Evolutionary conservation across 2,329 filamentous ascomycete species (phyloP), one percentile per base, ranked within the genome.

Genomic region (Ceratocystis eucalypticola): DNA sequence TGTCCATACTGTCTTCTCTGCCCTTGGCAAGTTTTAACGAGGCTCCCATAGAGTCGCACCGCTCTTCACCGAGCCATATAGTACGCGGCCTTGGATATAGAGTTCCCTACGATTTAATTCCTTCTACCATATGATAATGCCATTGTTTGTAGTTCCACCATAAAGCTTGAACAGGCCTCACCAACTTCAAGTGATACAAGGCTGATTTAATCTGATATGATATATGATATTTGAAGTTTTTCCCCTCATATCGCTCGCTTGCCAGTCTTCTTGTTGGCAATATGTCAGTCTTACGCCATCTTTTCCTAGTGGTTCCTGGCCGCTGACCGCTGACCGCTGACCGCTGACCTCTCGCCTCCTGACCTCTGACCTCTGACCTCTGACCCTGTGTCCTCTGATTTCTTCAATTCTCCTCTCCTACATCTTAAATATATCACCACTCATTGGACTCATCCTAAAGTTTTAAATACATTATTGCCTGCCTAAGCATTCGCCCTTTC

Each of bases 301-400:
- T 30, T 57, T 20, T 57, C n/a, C n/a, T 57, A 57, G 53, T 57
- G 53, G 53, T 57, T 57, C 53, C 53, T 57, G 53, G 53, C 15
- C 53, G 53, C 53, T 57, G 25, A 57, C 53, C 53, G 28, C 53
- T 57, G 53, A 28, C 53, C n/a, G n/a, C n/a, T 22, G 22, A 22
- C 22, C 25, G 15, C 53, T 22, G 22, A 22, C 22, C 25, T 4
- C 53, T 50, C 1, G 28, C 28, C 25, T 25, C 12, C 25, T 25
- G 20, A 30, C 28, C 25, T 12, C 48, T n/a, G 22, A 55, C 33
- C 7, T 12, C 12, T 25, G n/a, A 30, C 28, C 25, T 12, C 22
- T n/a, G 50, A 55, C 33, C 7, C 33, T 10, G 20, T 5, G 20
- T 30, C 8, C 53, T 12, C 22, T 20, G 15, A 2, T 22, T 25